Conservation (phyloP, 2,329 filamentous ascomycete species). For the Samsoniella hepiali region DNA sequence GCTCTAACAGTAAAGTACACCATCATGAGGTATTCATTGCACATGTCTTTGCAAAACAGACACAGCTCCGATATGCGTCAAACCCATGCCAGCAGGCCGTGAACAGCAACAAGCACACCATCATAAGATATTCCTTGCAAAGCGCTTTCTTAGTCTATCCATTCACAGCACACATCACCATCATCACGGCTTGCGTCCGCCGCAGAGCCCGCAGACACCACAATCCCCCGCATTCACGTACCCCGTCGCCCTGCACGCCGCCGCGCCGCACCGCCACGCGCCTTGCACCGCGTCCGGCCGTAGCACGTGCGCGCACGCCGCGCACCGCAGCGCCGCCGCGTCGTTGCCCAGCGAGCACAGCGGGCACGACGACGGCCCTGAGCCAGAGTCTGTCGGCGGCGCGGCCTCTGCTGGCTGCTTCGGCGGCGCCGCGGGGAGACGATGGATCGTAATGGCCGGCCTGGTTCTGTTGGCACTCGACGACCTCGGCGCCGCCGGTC, state of each 20-base stretch:
- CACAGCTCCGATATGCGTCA: too few species aligned
- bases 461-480: background rate
- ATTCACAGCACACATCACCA: background rate
- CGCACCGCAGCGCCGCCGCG: conserved; percentile 54
- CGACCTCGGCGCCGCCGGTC: background rate
- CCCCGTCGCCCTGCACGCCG: conserved; percentile 49
- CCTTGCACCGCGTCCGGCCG: conserved; percentile 48
- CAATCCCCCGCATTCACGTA: conserved; percentile 70
- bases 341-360: conserved; percentile 69
- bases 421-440: background rate
- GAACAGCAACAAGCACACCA: too few species aligned
- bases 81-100: too few species aligned
- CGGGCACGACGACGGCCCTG: conserved; percentile 40
- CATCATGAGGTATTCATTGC: background rate
- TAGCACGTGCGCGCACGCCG: conserved; percentile 68
- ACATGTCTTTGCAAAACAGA: too few species aligned
- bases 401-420: background rate
- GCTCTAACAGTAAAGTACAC: background rate
- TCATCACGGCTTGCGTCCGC: conserved; percentile 30
- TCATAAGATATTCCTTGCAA: background rate
- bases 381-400: background rate
- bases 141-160: background rate
- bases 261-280: conserved; percentile 62
- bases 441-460: background rate
- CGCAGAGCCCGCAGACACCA: conserved; percentile 68